Evolutionary conservation across 1,139 yeast species (phyloP).

Genomic region (Debaryomycetaceae sp.): DNA sequence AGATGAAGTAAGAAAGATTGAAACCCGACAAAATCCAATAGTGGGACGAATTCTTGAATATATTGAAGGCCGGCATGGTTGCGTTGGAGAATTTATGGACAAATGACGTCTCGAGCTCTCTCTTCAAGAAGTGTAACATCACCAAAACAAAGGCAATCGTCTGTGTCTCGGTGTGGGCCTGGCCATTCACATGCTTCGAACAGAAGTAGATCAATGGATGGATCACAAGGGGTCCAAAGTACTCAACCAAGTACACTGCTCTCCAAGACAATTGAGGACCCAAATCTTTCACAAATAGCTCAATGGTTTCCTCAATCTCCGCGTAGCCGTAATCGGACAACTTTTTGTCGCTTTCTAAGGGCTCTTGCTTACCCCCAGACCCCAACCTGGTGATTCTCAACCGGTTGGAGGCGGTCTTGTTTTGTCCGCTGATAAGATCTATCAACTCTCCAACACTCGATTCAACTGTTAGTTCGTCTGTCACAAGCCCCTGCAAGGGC

Average conservation of each 20-base stretch:
- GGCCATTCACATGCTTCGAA: conserved; percentile 16
- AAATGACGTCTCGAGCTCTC: conserved; percentile 82
- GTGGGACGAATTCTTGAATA: conserved; percentile 85
- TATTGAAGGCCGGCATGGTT: conserved; percentile 87
- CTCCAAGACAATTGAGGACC: conserved; percentile 95
- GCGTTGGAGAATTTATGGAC: conserved; percentile 82
- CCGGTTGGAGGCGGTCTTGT: conserved; percentile 38
- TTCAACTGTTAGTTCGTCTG: conserved; percentile 31
- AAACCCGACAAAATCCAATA: conserved; percentile 90
- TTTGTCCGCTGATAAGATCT: conserved; percentile 39
- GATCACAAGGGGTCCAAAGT: conserved; percentile 80
- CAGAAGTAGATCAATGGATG: conserved; percentile 65
- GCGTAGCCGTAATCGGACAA: conserved; percentile 31
- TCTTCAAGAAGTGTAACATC: conserved; percentile 73
- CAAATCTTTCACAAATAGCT: conserved; percentile 68
- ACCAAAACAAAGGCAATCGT: conserved; percentile 50
- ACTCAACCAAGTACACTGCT: conserved; percentile 81
- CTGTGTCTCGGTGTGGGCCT: conserved; percentile 43
- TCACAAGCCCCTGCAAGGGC: conserved; percentile 37
- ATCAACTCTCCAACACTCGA: conserved; percentile 31
- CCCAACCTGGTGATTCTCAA: conserved; percentile 35
- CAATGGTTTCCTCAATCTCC: conserved; percentile 23
- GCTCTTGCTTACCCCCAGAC: conserved; percentile 28
- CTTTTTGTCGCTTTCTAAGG: conserved; percentile 29
- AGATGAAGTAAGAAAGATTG: conserved; percentile 63